Evolutionary conservation across 73 alveolate species (phyloP).

Genomic region (Paramecium primaurelia): DNA sequence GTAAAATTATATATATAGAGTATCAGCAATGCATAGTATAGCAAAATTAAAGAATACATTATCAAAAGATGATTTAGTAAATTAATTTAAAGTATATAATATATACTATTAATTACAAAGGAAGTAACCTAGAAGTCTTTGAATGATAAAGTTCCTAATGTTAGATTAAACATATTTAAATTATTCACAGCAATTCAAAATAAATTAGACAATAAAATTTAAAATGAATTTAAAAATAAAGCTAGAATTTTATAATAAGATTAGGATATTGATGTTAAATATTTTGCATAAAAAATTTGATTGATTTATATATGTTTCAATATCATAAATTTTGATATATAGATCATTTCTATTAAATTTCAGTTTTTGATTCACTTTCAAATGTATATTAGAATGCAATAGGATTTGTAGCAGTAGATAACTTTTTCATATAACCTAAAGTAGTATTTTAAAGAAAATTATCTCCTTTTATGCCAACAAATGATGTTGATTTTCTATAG

Average conservation of each 20-base stretch:
- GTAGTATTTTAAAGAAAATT: neutral
- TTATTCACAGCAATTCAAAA: slow-evolving; percentile 33
- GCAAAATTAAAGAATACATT: neutral
- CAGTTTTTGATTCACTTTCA: slow-evolving; percentile 6
- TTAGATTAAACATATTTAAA: slow-evolving; percentile 39
- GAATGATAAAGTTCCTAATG: slow-evolving; percentile 58
- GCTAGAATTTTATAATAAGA: neutral
- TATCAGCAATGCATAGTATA: slow-evolving; percentile 46
- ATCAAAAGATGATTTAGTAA: slow-evolving; percentile 39
- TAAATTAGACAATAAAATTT: slow-evolving; percentile 3
- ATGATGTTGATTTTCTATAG: slow-evolving; percentile 11
- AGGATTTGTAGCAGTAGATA: slow-evolving; percentile 41
- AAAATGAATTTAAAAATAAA: slow-evolving; percentile 28
- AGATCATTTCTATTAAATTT: neutral
- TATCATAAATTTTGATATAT: neutral
- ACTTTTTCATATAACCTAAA: slow-evolving; percentile 27
- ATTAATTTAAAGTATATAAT: neutral
- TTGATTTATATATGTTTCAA: neutral
- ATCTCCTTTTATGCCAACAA: neutral
- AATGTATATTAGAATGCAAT: slow-evolving; percentile 37
- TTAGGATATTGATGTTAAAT: slow-evolving; percentile 26
- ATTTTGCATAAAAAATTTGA: slow-evolving; percentile 1
- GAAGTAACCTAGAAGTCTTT: slow-evolving; percentile 19
- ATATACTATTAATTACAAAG: neutral
- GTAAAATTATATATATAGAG: slow-evolving; percentile 49